Conservation (phyloP, 441 rosid species). For the Croton laevigatus region DNA sequence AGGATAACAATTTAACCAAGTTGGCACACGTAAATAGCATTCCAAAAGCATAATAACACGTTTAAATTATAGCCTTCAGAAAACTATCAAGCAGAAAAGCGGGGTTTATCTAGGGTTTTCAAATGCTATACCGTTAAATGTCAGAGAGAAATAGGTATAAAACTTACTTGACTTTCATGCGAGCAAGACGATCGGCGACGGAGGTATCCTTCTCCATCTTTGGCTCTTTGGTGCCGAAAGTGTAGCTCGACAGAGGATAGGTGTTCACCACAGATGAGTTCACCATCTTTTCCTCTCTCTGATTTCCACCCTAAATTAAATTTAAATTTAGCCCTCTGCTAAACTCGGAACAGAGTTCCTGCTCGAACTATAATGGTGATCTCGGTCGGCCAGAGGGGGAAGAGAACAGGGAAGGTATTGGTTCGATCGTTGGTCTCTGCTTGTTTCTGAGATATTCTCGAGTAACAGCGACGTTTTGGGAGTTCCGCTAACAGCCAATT, state of each 20-base stretch:
- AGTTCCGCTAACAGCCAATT: neutral
- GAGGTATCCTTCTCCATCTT: slow-evolving; percentile 98
- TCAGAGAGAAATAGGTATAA: neutral
- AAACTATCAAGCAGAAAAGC: neutral
- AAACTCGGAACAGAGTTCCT: neutral
- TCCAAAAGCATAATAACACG: neutral
- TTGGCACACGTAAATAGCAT: neutral
- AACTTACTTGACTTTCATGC: slow-evolving; percentile 93
- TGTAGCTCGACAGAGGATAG: slow-evolving; percentile 91
- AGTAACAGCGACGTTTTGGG: neutral
- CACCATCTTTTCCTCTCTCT: slow-evolving; percentile 46
- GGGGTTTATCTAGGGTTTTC: slow-evolving; percentile 42
- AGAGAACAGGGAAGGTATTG: neutral
- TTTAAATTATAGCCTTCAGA: neutral
- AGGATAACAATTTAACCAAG: neutral
- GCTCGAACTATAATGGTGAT: neutral
- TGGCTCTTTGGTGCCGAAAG: slow-evolving; percentile 95
- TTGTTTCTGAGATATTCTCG: neutral
- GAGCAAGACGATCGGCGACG: slow-evolving; percentile 97
- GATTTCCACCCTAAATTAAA: neutral
- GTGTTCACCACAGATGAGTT: slow-evolving; percentile 85
- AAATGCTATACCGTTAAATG: neutral
- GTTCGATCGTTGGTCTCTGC: neutral
- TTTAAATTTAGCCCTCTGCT: neutral
- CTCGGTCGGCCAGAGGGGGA: neutral